Percentiles rank a stretch among this genome's conserved stretches.
Conservation (phyloP, 2,329 filamentous ascomycete species). For the Botrytis aclada region DNA sequence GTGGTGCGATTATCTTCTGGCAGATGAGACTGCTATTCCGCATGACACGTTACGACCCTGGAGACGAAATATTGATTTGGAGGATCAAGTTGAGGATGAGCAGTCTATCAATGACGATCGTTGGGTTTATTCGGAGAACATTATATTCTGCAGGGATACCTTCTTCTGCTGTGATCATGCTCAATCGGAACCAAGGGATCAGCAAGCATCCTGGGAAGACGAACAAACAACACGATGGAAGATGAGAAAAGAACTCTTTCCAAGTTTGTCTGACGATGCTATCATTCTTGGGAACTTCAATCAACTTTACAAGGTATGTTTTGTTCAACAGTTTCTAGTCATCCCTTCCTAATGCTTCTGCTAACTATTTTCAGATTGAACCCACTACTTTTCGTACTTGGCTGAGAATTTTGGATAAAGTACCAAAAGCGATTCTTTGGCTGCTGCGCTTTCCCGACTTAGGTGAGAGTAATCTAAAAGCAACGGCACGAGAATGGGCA, state of each 20-base stretch:
- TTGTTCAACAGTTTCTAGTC: conserved; percentile 27
- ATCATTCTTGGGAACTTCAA: conserved; percentile 98
- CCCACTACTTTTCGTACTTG: conserved; percentile 94
- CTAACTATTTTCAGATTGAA: conserved; percentile 66
- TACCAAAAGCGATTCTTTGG: conserved; percentile 90
- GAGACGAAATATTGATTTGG: conserved; percentile 69
- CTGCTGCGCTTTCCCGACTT: conserved; percentile 94
- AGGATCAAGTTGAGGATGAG: conserved; percentile 66
- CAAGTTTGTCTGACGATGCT: conserved; percentile 72
- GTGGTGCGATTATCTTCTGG: conserved; percentile 97
- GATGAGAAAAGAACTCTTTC: conserved; percentile 92
- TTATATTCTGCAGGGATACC: conserved; percentile 89
- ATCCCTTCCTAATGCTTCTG: not conserved
- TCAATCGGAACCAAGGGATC: conserved; percentile 80
- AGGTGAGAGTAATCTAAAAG: conserved; percentile 79
- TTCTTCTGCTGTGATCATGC: conserved; percentile 97
- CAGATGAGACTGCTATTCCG: conserved; percentile 84
- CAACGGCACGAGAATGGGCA: conserved; percentile 80
- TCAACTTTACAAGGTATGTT: conserved; percentile 88
- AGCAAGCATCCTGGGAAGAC: conserved; percentile 71
- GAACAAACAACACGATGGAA: conserved; percentile 81
- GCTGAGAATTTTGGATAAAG: conserved; percentile 81
- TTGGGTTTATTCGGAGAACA: conserved; percentile 97
- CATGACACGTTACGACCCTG: conserved; percentile 75
- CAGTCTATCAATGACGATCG: conserved; percentile 60